A percentile compares a stretch with the other conserved stretches of the same genome.
phyloP scores from a whole-genome alignment of 2,329 filamentous ascomycete genomes.

The Pseudocercospora musae region DNA sequence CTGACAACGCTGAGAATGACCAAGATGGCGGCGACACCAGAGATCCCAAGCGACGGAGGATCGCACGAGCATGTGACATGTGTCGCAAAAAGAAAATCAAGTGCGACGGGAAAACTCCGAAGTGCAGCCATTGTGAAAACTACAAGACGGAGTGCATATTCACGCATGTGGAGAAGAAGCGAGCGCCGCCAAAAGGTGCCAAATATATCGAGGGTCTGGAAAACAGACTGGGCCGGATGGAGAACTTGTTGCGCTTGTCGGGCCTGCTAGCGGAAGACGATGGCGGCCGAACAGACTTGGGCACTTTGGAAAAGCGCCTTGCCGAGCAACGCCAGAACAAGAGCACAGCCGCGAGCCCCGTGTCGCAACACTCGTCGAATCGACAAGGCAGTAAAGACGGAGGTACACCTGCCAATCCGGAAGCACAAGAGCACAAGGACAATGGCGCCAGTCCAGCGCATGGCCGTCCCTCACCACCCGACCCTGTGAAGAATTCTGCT shows the following conservation, averaged over 20 bases:
- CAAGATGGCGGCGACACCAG: slow-evolving; percentile 30
- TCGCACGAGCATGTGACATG: slow-evolving; percentile 91
- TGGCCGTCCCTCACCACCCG: slow-evolving; percentile 10
- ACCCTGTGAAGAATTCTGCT: slow-evolving; percentile 3
- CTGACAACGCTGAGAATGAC: slow-evolving; percentile 27
- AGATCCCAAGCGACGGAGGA: slow-evolving; percentile 84
- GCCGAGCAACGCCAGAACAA: slow-evolving; percentile 47
- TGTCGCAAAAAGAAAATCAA: slow-evolving; percentile 96
- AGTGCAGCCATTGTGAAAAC: slow-evolving; percentile 93
- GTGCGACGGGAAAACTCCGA: slow-evolving; percentile 92
- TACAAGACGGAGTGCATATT: slow-evolving; percentile 98
- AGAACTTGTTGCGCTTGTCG: slow-evolving; percentile 81
- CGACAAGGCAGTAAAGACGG: slow-evolving; percentile 13
- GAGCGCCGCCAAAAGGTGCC: slow-evolving; percentile 92
- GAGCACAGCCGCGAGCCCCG: slow-evolving; percentile 36
- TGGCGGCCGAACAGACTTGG: slow-evolving; percentile 79
- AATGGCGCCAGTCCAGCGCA: slow-evolving; percentile 5
- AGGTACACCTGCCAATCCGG: slow-evolving; percentile 13
- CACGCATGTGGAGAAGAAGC: slow-evolving; percentile 98
- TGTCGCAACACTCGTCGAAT: slow-evolving; percentile 23
- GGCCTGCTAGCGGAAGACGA: slow-evolving; percentile 85
- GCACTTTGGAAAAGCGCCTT: slow-evolving; percentile 75
- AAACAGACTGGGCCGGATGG: slow-evolving; percentile 93
- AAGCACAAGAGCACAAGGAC: slow-evolving; percentile 6
- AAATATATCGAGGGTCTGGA: slow-evolving; percentile 98